A percentile compares a stretch with the other conserved stretches of the same genome.
These are phyloP conservation scores for Chimonanthus praecox DNA, from an alignment of 164 flowering plant genomes.

Conservation along the genomic window DNA sequence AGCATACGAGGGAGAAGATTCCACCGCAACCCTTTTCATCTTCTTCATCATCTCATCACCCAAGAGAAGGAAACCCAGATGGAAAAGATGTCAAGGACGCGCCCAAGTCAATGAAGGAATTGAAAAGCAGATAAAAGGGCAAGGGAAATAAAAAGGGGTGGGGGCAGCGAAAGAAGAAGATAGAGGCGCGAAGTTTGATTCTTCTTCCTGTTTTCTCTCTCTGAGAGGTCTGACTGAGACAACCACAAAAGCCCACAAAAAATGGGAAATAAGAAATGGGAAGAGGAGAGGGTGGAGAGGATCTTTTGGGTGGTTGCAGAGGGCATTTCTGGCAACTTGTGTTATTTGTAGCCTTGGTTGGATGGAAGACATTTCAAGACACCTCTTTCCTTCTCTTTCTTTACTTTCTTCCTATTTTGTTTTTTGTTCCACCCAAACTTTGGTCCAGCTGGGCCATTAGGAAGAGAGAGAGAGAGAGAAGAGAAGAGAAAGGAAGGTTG, in stretches of 20 bases:
- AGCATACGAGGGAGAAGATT: constrained; percentile 21
- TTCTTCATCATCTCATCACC: constrained; percentile 26
- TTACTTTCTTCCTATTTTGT: constrained; percentile 6
- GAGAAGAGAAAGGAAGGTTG: neutral
- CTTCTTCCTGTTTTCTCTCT: constrained; percentile 38
- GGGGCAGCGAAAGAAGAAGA: neutral
- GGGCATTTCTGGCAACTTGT: constrained; percentile 45
- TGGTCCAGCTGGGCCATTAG: constrained; percentile 57
- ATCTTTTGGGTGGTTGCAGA: constrained; percentile 58
- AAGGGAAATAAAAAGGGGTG: neutral
- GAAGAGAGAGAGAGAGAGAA: constrained; percentile 1
- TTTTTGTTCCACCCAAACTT: constrained; percentile 29
- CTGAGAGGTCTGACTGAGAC: constrained; percentile 47
- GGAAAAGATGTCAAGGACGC: constrained; percentile 3
- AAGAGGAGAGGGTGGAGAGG: constrained; percentile 14
- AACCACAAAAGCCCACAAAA: constrained; percentile 53
- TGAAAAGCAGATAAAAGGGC: neutral
- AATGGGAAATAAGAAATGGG: constrained; percentile 33
- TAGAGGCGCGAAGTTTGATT: constrained; percentile 11
- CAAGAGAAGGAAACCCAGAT: constrained; percentile 7
- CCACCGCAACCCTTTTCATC: constrained; percentile 43
- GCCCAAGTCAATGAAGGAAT: neutral
- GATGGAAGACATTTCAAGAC: constrained; percentile 46
- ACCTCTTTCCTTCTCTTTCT: constrained; percentile 4
- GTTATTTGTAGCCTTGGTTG: constrained; percentile 18